Conservation (phyloP, 78 protist species). For the slime mould (Dictyostelium discoideum) region dicty_2.7 NC_007089.4:5896001-5896500, state of each 20-base stretch:
- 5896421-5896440: not conserved
- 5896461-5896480: no score
- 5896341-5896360: no score
- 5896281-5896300: not conserved
- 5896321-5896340: not conserved
- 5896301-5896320: not conserved
- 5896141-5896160: not conserved
- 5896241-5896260: no score
- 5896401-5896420: not conserved
- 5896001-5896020: not conserved
- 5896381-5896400: not conserved
- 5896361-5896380: no score
- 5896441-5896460: not conserved
- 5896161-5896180: not conserved
- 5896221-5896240: not conserved
- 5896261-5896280: no score
- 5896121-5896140: not conserved
- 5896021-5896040: not conserved
- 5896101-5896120: not conserved
- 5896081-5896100: not conserved
- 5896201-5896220: not conserved
- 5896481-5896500: no score
- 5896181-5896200: not conserved
- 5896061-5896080: not conserved
- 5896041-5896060: not conserved